phyloP scores from a whole-genome alignment of 2,329 filamentous ascomycete species.

The Ascocoryne sarcoides region DNA sequence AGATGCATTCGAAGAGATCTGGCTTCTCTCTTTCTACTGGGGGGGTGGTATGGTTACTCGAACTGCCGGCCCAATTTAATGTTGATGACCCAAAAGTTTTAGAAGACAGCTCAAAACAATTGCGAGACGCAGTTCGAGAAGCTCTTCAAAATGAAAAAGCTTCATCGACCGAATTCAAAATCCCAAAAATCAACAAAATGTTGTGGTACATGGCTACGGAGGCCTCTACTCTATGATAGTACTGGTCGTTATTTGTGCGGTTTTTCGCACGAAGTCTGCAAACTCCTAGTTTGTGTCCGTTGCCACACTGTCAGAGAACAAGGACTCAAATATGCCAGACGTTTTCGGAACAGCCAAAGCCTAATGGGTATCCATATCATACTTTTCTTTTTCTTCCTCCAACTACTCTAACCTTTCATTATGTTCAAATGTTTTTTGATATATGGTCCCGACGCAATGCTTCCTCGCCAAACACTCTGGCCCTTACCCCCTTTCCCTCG shows the following conservation, averaged over 20 bases:
- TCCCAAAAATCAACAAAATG: slow-evolving; percentile 7
- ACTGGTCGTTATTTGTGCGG: not conserved
- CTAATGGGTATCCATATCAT: no score
- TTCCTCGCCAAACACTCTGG: slow-evolving; percentile 74
- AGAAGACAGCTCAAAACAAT: not conserved
- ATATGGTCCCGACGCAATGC: no score
- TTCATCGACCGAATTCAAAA: slow-evolving; percentile 2
- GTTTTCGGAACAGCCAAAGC: no score
- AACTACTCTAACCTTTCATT: no score
- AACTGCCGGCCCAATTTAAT: slow-evolving; percentile 6
- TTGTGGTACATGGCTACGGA: slow-evolving; percentile 8
- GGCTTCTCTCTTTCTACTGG: slow-evolving; percentile 12
- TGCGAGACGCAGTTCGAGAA: slow-evolving; percentile 1
- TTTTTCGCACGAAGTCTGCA: not conserved
- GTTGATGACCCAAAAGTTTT: slow-evolving; percentile 4
- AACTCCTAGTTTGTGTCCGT: no score
- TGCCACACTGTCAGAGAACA: no score
- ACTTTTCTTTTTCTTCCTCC: not conserved
- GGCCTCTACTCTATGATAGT: slow-evolving; percentile 1
- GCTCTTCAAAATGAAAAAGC: slow-evolving; percentile 4
- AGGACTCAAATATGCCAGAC: no score
- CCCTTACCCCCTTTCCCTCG: slow-evolving; percentile 48
- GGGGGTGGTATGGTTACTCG: slow-evolving; percentile 5
- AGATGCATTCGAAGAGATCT: slow-evolving; percentile 1
- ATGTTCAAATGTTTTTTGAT: no score